Evolutionary conservation across 768 basidiomycete genomes (phyloP).

Genomic region (Clavulina sp.): DNA sequence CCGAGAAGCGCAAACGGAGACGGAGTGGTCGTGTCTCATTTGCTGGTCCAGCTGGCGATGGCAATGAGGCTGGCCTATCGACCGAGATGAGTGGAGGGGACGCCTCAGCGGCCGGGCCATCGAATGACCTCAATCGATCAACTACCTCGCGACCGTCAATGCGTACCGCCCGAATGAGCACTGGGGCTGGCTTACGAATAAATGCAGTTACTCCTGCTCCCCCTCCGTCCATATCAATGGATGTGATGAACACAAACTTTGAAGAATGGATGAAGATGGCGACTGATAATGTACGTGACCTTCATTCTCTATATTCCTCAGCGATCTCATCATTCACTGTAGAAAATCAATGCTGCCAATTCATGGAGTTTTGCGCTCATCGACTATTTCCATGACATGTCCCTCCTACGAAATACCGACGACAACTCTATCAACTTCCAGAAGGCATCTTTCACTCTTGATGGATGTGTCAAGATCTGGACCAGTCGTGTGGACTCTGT

Average conservation of each 20-base stretch:
- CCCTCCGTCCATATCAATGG: conserved; percentile 27
- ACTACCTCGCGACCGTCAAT: background rate
- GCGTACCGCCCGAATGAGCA: background rate
- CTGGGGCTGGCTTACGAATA: background rate
- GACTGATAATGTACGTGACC: conserved; percentile 73
- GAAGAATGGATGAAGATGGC: conserved; percentile 99
- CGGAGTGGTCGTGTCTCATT: conserved; percentile 35
- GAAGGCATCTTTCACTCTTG: conserved; percentile 90
- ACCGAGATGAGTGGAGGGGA: background rate
- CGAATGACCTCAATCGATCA: no score
- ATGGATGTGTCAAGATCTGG: conserved; percentile 99
- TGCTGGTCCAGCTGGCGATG: background rate
- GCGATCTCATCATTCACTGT: conserved; percentile 9
- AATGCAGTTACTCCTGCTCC: background rate
- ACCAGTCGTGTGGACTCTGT: conserved; percentile 94
- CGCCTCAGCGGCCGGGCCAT: background rate
- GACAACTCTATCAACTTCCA: conserved; percentile 99
- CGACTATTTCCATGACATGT: conserved; percentile 98
- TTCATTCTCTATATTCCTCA: background rate
- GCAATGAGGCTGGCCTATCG: background rate
- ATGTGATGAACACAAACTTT: conserved; percentile 83
- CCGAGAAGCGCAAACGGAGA: conserved; percentile 67
- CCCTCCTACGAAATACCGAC: conserved; percentile 73
- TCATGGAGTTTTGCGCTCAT: conserved; percentile 97
- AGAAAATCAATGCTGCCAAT: conserved; percentile 99